Base-by-base conservation (phyloP, 2,329 filamentous ascomycete species). In the Alternaria gansuensis region DNA sequence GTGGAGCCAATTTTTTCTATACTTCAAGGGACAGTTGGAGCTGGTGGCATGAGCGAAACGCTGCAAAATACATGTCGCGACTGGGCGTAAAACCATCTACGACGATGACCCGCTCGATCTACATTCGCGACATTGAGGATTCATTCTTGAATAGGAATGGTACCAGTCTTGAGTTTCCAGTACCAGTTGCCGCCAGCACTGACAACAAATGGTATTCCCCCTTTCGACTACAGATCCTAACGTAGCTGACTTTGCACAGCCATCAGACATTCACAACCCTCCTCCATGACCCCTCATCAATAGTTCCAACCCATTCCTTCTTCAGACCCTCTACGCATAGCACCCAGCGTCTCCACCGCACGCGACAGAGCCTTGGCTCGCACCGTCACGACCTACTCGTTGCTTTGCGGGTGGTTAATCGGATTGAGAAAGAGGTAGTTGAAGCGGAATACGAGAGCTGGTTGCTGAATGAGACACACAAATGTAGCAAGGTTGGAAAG, bases 361-460 rank as follows among this genome's bases (percentile, higher is more conserved):
- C 92, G n/a, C 86, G 94, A 9, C 91, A 96, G 77, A 86, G 89
- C 24, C 85, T 99, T 0, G 94, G 91, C 0, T 82, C 87, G 2
- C 95, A 97, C 75, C 85, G 95, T 3, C 92, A 99, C 75, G 93
- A 98, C 73, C 82, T 99, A 21, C 81, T 98, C 2, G 93, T 99
- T 5, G 93, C 93, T 5, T 88, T 98, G 81, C 88, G 93, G 4
- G 87, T 97, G 2, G 89, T 98, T 60, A 97, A 98, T 78, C 89
- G 85, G 57, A 88, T 98, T 28, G 95, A 98, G 81, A 85, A 86
- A 58, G 93, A 97, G 76, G 89, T 97, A 75, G 78, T 98, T 53
- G 86, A 88, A 70, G 90, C 90, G 0, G 94, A 97, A 77, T 99
- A 93, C 89, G 93, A 97, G 80, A 91, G 91, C 64, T 99, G 94